Percentiles rank a stretch among this genome's conserved stretches.
phyloP scores from a whole-genome alignment of 805 yeast species.

The Teunomyces pallodes region DNA sequence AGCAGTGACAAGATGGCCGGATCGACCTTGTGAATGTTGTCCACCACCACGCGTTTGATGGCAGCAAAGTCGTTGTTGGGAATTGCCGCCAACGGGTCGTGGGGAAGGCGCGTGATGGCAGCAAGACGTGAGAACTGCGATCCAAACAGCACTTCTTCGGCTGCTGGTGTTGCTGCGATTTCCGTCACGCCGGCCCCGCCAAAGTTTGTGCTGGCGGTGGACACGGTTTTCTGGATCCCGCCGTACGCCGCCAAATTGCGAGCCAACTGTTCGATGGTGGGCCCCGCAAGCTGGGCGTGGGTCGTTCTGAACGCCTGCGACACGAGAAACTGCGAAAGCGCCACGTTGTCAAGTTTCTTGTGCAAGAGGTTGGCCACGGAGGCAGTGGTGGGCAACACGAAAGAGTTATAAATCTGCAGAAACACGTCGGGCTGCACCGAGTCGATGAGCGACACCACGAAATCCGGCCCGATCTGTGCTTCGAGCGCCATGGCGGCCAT shows the following conservation, averaged over 20 bases:
- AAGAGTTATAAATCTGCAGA: constrained; percentile 47
- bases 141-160: constrained; percentile 72
- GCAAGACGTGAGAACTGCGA: constrained; percentile 75
- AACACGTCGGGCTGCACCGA: constrained; percentile 65
- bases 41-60: constrained; percentile 25
- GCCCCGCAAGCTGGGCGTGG: constrained; percentile 22
- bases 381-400: constrained; percentile 52
- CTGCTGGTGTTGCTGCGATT: constrained; percentile 38
- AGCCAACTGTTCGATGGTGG: constrained; percentile 32
- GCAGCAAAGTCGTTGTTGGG: constrained; percentile 30
- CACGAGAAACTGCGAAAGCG: constrained; percentile 45
- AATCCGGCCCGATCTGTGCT: constrained; percentile 31
- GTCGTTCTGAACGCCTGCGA: constrained; percentile 18
- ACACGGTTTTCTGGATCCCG: constrained; percentile 22
- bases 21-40: constrained; percentile 27
- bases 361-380: constrained; percentile 51
- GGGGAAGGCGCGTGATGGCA: constrained; percentile 55
- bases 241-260: constrained; percentile 27
- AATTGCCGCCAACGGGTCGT: constrained; percentile 69
- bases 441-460: constrained; percentile 64
- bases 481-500: constrained; percentile 30
- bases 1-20: constrained; percentile 15
- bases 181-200: constrained; percentile 17
- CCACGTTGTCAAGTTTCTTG: constrained; percentile 52
- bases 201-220: constrained; percentile 15